These are phyloP conservation scores for Rhizopus sp. DNA, from an alignment of 371 early-diverging fungal species.

Conservation along the genomic window DNA sequence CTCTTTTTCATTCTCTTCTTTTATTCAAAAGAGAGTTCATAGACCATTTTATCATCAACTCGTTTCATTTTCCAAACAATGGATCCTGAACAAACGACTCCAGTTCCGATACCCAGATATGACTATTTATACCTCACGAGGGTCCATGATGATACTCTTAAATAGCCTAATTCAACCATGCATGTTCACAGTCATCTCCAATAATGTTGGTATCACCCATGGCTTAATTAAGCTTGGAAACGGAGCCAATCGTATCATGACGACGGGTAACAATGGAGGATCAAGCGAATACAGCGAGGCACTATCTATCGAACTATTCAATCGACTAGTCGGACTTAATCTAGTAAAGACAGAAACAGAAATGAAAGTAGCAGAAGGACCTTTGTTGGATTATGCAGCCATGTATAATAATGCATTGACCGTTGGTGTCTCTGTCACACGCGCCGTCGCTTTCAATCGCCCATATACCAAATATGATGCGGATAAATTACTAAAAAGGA, in stretches of 20 bases:
- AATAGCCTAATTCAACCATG: constrained; percentile 4
- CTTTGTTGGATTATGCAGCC: too few species aligned
- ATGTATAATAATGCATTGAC: constrained; percentile 2
- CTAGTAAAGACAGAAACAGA: constrained; percentile 60
- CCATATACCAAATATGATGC: constrained; percentile 46
- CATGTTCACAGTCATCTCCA: constrained; percentile 16
- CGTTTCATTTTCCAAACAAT: too few species aligned
- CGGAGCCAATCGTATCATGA: constrained; percentile 31
- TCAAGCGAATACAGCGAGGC: constrained; percentile 54
- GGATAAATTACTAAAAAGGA: constrained; percentile 43
- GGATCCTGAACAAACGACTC: constrained; percentile 4
- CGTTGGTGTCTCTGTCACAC: constrained; percentile 59
- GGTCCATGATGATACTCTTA: constrained; percentile 13
- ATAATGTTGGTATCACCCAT: constrained; percentile 23
- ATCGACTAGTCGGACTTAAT: constrained; percentile 47
- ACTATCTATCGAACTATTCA: constrained; percentile 53
- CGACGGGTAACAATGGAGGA: constrained; percentile 59
- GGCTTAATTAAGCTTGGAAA: not conserved
- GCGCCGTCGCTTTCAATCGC: constrained; percentile 50
- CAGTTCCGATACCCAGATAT: constrained; percentile 29
- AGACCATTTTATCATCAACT: too few species aligned
- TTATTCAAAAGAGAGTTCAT: too few species aligned
- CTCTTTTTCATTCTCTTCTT: too few species aligned
- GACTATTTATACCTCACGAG: constrained; percentile 29
- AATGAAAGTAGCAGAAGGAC: constrained; percentile 15